A percentile compares a stretch with the other conserved stretches of the same genome.
These are phyloP conservation scores for Dryas drummondii DNA, from an alignment of 306 rosid species.

Conservation along the genomic window DNA sequence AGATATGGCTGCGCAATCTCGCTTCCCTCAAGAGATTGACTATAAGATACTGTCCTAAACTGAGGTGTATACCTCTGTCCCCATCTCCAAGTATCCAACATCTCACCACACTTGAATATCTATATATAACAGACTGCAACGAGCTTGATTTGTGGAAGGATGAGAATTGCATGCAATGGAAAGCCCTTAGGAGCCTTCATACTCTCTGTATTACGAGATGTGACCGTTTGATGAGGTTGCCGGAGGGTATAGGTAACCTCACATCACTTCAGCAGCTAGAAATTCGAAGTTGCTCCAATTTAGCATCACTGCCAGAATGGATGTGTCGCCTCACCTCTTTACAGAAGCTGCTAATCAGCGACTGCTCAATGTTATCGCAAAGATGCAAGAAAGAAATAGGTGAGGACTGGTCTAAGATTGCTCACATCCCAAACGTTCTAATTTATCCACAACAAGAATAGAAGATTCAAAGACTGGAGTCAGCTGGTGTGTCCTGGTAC, in stretches of 20 bases:
- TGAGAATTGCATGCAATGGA: no score
- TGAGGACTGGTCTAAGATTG: slow-evolving; percentile 25
- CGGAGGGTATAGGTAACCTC: slow-evolving; percentile 2
- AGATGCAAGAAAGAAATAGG: slow-evolving; percentile 20
- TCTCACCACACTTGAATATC: background rate
- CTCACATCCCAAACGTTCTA: background rate
- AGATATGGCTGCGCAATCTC: slow-evolving; percentile 8
- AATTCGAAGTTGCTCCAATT: background rate
- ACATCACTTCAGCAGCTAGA: background rate
- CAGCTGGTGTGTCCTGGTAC: no score
- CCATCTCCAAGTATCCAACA: background rate
- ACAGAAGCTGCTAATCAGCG: background rate
- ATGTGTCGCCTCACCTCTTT: background rate
- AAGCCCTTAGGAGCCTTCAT: background rate
- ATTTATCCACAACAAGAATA: no score
- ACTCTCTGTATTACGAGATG: slow-evolving; percentile 10
- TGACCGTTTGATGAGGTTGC: background rate
- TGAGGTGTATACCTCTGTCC: background rate
- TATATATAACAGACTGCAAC: no score
- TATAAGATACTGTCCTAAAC: background rate
- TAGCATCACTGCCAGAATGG: background rate
- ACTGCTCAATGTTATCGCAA: background rate
- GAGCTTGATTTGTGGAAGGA: no score
- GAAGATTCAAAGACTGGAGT: no score
- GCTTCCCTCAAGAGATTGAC: slow-evolving; percentile 8